Evolutionary conservation across 2,329 filamentous ascomycete species (phyloP).

Genomic region (Cladosporium halotolerans): DNA sequence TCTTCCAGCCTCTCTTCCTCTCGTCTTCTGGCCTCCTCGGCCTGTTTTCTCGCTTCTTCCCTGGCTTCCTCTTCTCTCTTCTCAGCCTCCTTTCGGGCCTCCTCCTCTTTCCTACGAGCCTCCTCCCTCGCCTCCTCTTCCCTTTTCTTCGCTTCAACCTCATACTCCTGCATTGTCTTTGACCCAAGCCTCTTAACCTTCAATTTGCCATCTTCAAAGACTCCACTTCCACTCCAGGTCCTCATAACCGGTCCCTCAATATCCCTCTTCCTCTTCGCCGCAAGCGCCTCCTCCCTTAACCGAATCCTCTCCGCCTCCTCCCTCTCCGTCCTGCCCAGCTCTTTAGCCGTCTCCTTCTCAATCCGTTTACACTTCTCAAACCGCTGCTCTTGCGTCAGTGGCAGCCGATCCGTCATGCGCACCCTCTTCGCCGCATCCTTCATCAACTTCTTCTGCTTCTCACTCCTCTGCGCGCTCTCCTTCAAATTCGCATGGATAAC

Average conservation of each 20-base stretch:
- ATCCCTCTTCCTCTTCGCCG: conserved; percentile 79
- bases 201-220: conserved; percentile 71
- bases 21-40: conserved; percentile 13
- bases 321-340: conserved; percentile 88
- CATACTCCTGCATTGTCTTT: conserved; percentile 21
- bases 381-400: conserved; percentile 81
- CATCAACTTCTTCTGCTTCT: conserved; percentile 63
- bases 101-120: conserved; percentile 8
- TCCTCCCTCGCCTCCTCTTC: conserved; percentile 9
- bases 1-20: conserved; percentile 17
- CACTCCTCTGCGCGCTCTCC: conserved; percentile 62
- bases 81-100: conserved; percentile 4
- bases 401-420: conserved; percentile 69
- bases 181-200: conserved; percentile 44
- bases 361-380: conserved; percentile 45
- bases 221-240: conserved; percentile 86
- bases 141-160: conserved; percentile 5
- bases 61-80: not conserved
- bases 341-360: conserved; percentile 74
- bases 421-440: conserved; percentile 51
- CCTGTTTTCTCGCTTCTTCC: conserved; percentile 3
- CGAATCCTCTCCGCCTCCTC: conserved; percentile 84
- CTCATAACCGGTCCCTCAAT: conserved; percentile 84
- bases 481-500: conserved; percentile 62
- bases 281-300: conserved; percentile 73